These are phyloP conservation scores for Ambispora gerdemannii DNA, from an alignment of 192 early-diverging fungal genomes.

Conservation along the genomic window DNA sequence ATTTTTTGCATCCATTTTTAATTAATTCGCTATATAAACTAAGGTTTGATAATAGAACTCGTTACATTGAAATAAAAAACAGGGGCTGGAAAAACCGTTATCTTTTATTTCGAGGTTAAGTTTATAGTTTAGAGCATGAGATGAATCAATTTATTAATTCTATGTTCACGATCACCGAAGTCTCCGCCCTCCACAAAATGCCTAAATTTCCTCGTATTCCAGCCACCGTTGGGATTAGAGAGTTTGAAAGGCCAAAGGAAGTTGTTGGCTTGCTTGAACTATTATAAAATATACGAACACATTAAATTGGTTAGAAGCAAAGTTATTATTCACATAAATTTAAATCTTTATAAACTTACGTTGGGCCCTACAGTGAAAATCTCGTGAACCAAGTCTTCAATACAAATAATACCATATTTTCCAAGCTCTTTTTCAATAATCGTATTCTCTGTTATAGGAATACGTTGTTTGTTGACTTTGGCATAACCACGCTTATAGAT, in stretches of 20 bases:
- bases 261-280: slow-evolving; percentile 93
- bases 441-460: slow-evolving; percentile 94
- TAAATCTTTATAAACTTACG: slow-evolving; percentile 38
- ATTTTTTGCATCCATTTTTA: too few species aligned
- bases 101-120: too few species aligned
- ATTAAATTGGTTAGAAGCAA: too few species aligned
- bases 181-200: slow-evolving; percentile 99
- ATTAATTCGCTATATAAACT: too few species aligned
- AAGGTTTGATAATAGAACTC: too few species aligned
- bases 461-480: slow-evolving; percentile 97
- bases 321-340: background rate
- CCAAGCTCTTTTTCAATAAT: slow-evolving; percentile 91
- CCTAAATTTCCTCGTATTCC: slow-evolving; percentile 84
- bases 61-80: too few species aligned
- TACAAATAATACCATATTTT: slow-evolving; percentile 92
- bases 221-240: slow-evolving; percentile 97
- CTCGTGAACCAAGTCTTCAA: slow-evolving; percentile 98
- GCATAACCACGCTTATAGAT: slow-evolving; percentile 99
- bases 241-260: slow-evolving; percentile 99
- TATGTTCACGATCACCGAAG: slow-evolving; percentile 93
- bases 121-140: slow-evolving; percentile 97
- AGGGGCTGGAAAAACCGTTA: too few species aligned
- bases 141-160: slow-evolving; percentile 95
- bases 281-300: slow-evolving; percentile 32
- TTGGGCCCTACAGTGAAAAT: slow-evolving; percentile 96